Base-by-base conservation (phyloP, 371 early-diverging fungal genomes). In the Saksenaea oblongispora region DNA sequence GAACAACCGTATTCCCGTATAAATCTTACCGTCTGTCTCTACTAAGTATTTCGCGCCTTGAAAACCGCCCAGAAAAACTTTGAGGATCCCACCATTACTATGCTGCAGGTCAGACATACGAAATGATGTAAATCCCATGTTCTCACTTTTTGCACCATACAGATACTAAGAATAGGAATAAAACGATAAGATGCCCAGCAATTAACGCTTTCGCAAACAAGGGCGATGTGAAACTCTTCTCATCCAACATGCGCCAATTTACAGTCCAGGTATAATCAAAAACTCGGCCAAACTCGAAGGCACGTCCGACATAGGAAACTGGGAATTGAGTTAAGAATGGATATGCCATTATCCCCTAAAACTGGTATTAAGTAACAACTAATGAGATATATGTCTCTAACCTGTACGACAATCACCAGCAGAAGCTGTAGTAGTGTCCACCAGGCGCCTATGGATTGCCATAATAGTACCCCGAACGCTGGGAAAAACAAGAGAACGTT, bases 231-330 rank as follows among this genome's bases (percentile, higher is more conserved):
- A 97, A 97, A 4, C 80, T 77, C 14, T 83, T 76, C 61, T 86
- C 85, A 34, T 80, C 76, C 10, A 96, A 51, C 74, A 96, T 90
- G 51, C 91, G 83, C 98, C 98, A 97, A 62, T 97, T 97, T 9
- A 96, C 96, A 0, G 98, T 95, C 96, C 96, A 96, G 28, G 86
- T 81, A 76, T 88, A 95, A 60, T 86, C 72, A 71, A 97, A 97
- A 24, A 85, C 86, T 9, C 98, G 86, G 0, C 82, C 70, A 70
- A 95, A 93, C 59, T 97, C 95, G 73, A 96, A 97, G 1, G 98
- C 91, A 5, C 87, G 78, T 1, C 72, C 57, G 15, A 95, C 26
- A 72, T 97, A 97, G 13, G 86, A 83, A 17, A 51, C 54, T 0
- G 92, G 85, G 65, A 82, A 71, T 13, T 67, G 58, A 7, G 63